These are phyloP conservation scores for Neurospora sp. DNA, from an alignment of 495 filamentous ascomycete genomes.

Conservation along the genomic window DNA sequence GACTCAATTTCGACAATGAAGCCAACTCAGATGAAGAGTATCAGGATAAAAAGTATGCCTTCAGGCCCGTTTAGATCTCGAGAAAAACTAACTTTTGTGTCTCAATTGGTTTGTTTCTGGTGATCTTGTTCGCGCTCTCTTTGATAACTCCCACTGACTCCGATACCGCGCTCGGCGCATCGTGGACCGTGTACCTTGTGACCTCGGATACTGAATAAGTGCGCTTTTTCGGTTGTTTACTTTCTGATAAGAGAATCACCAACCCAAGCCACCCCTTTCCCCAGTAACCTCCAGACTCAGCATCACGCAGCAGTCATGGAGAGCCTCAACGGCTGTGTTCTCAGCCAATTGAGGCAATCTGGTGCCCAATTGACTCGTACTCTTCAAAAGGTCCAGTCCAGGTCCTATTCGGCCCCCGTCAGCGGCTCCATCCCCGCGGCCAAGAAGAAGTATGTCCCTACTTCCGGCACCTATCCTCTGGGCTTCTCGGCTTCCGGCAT, in stretches of 20 bases:
- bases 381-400: slow-evolving; percentile 1
- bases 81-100: neutral
- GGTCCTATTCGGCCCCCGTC: slow-evolving; percentile 50
- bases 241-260: neutral
- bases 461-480: slow-evolving; percentile 72
- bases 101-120: neutral
- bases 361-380: slow-evolving; percentile 16
- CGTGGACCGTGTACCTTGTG: neutral
- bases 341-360: slow-evolving; percentile 21
- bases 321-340: slow-evolving; percentile 11
- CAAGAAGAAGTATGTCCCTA: slow-evolving; percentile 84
- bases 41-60: neutral
- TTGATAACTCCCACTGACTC: neutral
- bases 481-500: slow-evolving; percentile 83
- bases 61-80: neutral
- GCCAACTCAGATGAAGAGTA: neutral
- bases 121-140: neutral
- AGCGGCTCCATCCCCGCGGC: slow-evolving; percentile 54
- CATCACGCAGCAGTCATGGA: slow-evolving; percentile 11
- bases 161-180: neutral
- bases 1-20: neutral
- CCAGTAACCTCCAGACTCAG: neutral
- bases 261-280: neutral
- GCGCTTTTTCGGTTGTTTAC: neutral
- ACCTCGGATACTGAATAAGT: neutral